Conservation (phyloP, 2,329 filamentous ascomycete genomes). For the Colletotrichum sp. region DNA sequence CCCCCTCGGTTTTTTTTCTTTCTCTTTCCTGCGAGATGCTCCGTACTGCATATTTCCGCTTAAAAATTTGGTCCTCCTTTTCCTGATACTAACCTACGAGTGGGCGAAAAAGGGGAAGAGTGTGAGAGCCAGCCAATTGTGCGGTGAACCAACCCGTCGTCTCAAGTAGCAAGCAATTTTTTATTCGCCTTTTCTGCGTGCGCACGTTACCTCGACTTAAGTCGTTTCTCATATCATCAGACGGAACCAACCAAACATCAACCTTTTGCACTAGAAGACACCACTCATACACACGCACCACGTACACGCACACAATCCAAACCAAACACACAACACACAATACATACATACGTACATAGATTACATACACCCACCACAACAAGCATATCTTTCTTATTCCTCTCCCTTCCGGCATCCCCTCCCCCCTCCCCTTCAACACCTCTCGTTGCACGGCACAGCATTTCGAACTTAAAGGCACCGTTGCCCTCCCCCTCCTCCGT, state of each 20-base stretch:
- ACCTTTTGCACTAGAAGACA: conserved; percentile 8
- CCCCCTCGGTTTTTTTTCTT: neutral
- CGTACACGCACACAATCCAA: neutral
- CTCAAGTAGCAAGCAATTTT: neutral
- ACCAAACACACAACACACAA: neutral
- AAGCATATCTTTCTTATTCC: neutral
- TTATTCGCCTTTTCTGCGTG: neutral
- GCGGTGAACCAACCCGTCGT: neutral
- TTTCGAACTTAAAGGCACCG: neutral
- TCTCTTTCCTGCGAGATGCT: neutral
- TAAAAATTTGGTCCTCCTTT: neutral
- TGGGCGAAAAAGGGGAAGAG: neutral
- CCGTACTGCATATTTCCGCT: neutral
- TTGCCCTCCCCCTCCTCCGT: neutral
- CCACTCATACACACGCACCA: neutral
- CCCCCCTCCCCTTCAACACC: neutral
- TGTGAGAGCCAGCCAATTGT: neutral
- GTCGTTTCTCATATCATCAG: conserved; percentile 1
- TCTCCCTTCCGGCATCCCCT: neutral
- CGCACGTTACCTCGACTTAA: neutral
- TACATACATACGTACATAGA: neutral
- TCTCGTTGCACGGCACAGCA: neutral
- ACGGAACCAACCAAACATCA: conserved; percentile 1
- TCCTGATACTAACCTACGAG: neutral
- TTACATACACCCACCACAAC: neutral